These are phyloP conservation scores for Maudiozyma barnettii DNA, from an alignment of 805 yeast species.

Conservation along the genomic window DNA sequence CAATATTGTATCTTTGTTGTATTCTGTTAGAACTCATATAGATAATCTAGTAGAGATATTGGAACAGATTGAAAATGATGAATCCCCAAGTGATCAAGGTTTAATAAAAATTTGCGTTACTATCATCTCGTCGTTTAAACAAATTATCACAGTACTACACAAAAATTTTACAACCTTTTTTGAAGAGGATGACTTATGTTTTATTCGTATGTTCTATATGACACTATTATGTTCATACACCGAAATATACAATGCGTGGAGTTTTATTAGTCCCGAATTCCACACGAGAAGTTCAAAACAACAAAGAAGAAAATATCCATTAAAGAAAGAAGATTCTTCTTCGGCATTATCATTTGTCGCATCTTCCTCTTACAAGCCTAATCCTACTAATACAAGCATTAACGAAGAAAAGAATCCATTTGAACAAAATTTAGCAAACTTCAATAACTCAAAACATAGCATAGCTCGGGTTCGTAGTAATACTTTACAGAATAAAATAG, in stretches of 20 bases:
- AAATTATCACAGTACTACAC: slow-evolving; percentile 33
- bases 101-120: slow-evolving; percentile 31
- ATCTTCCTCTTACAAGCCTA: background rate
- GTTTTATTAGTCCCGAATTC: slow-evolving; percentile 13
- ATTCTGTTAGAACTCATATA: slow-evolving; percentile 43
- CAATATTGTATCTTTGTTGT: slow-evolving; percentile 43
- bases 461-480: slow-evolving; percentile 18
- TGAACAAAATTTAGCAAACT: slow-evolving; percentile 1
- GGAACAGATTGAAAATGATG: slow-evolving; percentile 41
- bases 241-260: slow-evolving; percentile 61
- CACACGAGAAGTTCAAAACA: background rate
- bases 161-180: slow-evolving; percentile 41
- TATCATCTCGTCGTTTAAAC: slow-evolving; percentile 40
- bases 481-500: slow-evolving; percentile 11
- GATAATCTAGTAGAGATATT: slow-evolving; percentile 49
- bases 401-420: background rate
- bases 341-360: slow-evolving; percentile 3
- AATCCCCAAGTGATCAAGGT: slow-evolving; percentile 27
- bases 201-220: slow-evolving; percentile 53
- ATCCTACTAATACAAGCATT: background rate
- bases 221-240: slow-evolving; percentile 53
- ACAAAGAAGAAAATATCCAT: slow-evolving; percentile 2
- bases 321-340: slow-evolving; percentile 4
- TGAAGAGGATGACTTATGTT: slow-evolving; percentile 52
- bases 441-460: slow-evolving; percentile 7